phyloP scores from a whole-genome alignment of 805 yeast genomes.

The Wickerhamiella musiphila region DNA sequence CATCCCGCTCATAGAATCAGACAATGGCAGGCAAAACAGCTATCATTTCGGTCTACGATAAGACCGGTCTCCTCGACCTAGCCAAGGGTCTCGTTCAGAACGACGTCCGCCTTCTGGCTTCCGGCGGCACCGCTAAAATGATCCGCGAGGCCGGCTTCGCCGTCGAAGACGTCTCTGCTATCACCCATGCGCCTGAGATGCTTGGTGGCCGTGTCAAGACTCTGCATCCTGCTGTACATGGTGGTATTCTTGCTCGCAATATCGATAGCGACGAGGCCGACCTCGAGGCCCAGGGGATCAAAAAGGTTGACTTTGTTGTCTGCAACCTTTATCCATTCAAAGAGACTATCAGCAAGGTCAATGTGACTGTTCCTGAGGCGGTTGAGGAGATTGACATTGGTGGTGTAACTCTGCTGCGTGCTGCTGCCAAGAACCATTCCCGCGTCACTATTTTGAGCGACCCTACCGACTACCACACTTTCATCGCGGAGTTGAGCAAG shows the following conservation, averaged over 20 bases:
- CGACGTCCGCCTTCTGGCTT: conserved; percentile 82
- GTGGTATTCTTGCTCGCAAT: conserved; percentile 81
- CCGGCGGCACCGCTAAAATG: conserved; percentile 93
- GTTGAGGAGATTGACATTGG: conserved; percentile 98
- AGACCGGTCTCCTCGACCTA: conserved; percentile 86
- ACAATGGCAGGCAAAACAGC: conserved; percentile 45
- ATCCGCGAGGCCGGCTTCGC: conserved; percentile 96
- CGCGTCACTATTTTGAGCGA: conserved; percentile 92
- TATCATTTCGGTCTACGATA: conserved; percentile 90
- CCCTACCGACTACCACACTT: conserved; percentile 80
- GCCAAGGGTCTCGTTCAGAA: conserved; percentile 87
- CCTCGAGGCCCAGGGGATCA: conserved; percentile 74
- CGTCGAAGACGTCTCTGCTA: conserved; percentile 85
- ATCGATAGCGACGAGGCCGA: conserved; percentile 82
- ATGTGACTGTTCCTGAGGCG: conserved; percentile 92
- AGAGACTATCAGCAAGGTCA: conserved; percentile 88
- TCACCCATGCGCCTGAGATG: conserved; percentile 98
- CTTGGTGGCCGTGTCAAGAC: conserved; percentile 97
- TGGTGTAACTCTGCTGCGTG: conserved; percentile 91
- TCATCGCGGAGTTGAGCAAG: conserved; percentile 58
- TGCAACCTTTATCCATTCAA: conserved; percentile 97
- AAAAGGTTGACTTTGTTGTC: conserved; percentile 90
- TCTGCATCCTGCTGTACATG: conserved; percentile 96
- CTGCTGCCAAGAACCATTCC: conserved; percentile 96
- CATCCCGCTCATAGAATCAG: conserved; percentile 1